Conservation (phyloP, 345 rosid species). For the Eutrema heterophyllum region DNA sequence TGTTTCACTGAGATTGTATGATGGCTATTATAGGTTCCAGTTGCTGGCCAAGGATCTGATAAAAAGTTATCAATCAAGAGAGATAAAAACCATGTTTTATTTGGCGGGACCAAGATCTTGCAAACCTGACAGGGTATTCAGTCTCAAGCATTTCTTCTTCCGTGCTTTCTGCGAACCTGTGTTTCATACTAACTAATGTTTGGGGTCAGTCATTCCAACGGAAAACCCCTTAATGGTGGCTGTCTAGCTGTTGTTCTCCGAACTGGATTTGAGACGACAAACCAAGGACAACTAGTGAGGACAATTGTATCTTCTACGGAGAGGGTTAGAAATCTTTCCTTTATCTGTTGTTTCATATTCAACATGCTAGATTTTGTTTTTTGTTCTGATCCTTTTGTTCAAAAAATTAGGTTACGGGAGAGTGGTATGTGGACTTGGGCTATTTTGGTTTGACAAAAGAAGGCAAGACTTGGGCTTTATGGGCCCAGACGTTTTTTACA, state of each 20-base stretch:
- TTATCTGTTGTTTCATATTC: slow-evolving; percentile 1
- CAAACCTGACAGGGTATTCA: slow-evolving; percentile 84
- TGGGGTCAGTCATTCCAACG: slow-evolving; percentile 59
- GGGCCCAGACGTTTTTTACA: too few relatives aligned
- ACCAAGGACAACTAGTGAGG: slow-evolving; percentile 99
- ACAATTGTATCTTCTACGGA: slow-evolving; percentile 95
- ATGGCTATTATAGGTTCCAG: slow-evolving; percentile 56
- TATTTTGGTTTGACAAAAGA: too few relatives aligned
- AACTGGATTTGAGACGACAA: slow-evolving; percentile 99
- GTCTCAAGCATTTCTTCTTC: neutral
- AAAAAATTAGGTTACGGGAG: slow-evolving; percentile 86
- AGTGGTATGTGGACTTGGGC: too few relatives aligned
- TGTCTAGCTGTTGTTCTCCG: slow-evolving; percentile 95
- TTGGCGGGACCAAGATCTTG: slow-evolving; percentile 96
- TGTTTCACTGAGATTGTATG: slow-evolving; percentile 8
- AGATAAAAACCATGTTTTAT: slow-evolving; percentile 87
- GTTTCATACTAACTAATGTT: slow-evolving; percentile 27
- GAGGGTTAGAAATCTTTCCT: slow-evolving; percentile 52
- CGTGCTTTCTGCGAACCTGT: neutral
- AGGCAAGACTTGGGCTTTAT: too few relatives aligned
- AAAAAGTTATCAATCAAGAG: slow-evolving; percentile 69
- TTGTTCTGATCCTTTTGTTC: neutral
- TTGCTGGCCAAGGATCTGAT: slow-evolving; percentile 54
- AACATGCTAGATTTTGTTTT: slow-evolving; percentile 7
- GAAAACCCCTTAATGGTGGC: slow-evolving; percentile 95